Conservation (phyloP, 179 eudicot species). For the Silene vulgaris region DNA sequence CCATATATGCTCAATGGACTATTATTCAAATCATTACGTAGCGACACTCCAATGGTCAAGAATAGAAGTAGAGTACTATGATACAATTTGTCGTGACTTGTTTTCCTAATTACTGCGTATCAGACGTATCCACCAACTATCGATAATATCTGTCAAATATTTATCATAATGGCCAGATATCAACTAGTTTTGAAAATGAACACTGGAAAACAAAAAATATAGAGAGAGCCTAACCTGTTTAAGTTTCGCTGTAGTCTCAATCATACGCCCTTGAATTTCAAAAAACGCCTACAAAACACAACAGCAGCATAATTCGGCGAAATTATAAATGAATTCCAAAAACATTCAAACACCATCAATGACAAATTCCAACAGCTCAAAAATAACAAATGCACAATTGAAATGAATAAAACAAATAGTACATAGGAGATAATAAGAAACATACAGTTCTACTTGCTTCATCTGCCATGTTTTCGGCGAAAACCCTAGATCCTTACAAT, state of each 20-base stretch:
- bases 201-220: neutral
- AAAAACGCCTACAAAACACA: conserved; percentile 57
- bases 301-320: neutral
- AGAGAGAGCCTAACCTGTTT: conserved; percentile 56
- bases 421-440: neutral
- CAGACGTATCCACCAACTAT: neutral
- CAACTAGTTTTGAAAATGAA: neutral
- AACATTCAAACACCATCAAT: neutral
- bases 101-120: neutral
- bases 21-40: neutral
- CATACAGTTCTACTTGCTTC: conserved; percentile 65
- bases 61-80: neutral
- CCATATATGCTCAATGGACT: neutral
- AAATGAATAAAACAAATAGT: neutral
- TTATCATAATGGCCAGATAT: neutral
- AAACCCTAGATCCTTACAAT: neutral
- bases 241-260: conserved; percentile 72
- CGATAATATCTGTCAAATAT: neutral
- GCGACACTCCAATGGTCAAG: neutral
- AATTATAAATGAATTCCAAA: neutral
- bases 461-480: conserved; percentile 43
- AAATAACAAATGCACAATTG: neutral
- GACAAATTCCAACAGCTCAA: neutral
- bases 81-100: neutral
- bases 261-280: conserved; percentile 90